These are phyloP conservation scores for Fragaria vesca DNA, from an alignment of 306 rosid genomes.

Conservation along the genomic window DNA sequence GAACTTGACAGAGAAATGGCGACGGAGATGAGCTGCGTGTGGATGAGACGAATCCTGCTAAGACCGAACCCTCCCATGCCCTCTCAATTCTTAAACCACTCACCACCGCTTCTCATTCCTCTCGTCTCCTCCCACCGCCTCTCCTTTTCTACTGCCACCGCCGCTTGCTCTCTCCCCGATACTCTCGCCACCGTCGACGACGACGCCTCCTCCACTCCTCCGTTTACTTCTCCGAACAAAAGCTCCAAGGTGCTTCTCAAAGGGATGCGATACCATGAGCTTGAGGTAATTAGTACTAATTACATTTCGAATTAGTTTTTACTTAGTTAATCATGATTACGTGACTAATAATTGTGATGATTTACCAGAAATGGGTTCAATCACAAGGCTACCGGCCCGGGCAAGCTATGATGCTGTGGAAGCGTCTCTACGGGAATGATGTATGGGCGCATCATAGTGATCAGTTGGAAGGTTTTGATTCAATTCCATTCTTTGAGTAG, in stretches of 20 bases:
- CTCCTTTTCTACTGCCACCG: slow-evolving; percentile 38
- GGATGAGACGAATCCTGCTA: slow-evolving; percentile 50
- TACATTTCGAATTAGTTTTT: neutral
- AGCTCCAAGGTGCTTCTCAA: slow-evolving; percentile 62
- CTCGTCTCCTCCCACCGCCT: slow-evolving; percentile 32
- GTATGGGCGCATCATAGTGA: slow-evolving; percentile 71
- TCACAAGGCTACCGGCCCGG: slow-evolving; percentile 81
- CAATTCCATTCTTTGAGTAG: neutral
- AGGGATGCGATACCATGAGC: slow-evolving; percentile 74
- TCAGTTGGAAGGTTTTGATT: slow-evolving; percentile 68
- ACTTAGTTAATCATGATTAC: neutral
- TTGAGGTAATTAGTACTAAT: slow-evolving; percentile 43
- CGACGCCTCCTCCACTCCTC: slow-evolving; percentile 24
- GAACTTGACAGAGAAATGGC: slow-evolving; percentile 2
- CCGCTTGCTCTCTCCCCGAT: slow-evolving; percentile 14
- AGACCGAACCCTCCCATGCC: slow-evolving; percentile 27
- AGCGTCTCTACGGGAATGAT: slow-evolving; percentile 73
- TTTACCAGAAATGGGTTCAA: slow-evolving; percentile 77
- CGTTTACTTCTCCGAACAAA: slow-evolving; percentile 8
- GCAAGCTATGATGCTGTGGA: slow-evolving; percentile 94
- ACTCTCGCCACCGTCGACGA: slow-evolving; percentile 31
- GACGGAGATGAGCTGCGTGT: slow-evolving; percentile 31
- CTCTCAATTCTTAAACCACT: slow-evolving; percentile 23
- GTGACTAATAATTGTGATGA: neutral
- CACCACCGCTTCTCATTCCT: slow-evolving; percentile 27